A percentile compares a stretch with the other conserved stretches of the same genome.
Evolutionary conservation across 2,329 filamentous ascomycete genomes (phyloP).

Genomic region (Drechslerella coelobrocha): DNA sequence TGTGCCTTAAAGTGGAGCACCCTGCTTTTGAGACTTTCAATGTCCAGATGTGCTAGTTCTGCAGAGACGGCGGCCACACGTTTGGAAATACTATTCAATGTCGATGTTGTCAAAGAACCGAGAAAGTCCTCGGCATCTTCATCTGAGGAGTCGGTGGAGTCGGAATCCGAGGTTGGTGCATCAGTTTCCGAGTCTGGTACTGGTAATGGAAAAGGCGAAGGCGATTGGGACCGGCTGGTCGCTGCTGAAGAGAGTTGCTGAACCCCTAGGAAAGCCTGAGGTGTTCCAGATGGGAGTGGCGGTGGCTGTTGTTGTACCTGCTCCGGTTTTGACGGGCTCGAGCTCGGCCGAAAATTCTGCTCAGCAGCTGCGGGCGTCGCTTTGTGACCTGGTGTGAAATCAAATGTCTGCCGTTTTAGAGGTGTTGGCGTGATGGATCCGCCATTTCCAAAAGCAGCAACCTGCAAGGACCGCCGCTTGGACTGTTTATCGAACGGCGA

Average conservation of each 20-base stretch:
- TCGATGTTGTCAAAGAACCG: constrained; percentile 72
- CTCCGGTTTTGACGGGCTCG: constrained; percentile 30
- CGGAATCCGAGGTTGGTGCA: constrained; percentile 13
- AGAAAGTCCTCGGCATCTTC: constrained; percentile 63
- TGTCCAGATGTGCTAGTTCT: constrained; percentile 64
- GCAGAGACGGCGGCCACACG: constrained; percentile 74
- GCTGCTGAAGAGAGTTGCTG: constrained; percentile 14
- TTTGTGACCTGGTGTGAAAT: constrained; percentile 25
- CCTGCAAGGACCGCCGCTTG: constrained; percentile 38
- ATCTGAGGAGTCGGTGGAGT: constrained; percentile 51
- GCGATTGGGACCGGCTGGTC: not conserved
- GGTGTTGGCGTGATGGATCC: constrained; percentile 17
- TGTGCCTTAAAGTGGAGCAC: constrained; percentile 68
- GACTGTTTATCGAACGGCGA: constrained; percentile 30
- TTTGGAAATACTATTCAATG: constrained; percentile 74
- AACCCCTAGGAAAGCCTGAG: constrained; percentile 11
- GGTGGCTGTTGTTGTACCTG: not conserved
- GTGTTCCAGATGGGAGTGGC: not conserved
- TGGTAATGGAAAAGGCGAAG: constrained; percentile 13
- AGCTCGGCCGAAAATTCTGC: constrained; percentile 23
- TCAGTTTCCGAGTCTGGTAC: constrained; percentile 30
- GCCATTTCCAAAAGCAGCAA: constrained; percentile 1
- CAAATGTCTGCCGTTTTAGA: constrained; percentile 40
- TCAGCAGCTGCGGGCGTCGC: not conserved
- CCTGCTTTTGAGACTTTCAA: constrained; percentile 88